Base-by-base conservation (phyloP, 2,329 filamentous ascomycete species). In the Ophiobolus disseminans region DNA sequence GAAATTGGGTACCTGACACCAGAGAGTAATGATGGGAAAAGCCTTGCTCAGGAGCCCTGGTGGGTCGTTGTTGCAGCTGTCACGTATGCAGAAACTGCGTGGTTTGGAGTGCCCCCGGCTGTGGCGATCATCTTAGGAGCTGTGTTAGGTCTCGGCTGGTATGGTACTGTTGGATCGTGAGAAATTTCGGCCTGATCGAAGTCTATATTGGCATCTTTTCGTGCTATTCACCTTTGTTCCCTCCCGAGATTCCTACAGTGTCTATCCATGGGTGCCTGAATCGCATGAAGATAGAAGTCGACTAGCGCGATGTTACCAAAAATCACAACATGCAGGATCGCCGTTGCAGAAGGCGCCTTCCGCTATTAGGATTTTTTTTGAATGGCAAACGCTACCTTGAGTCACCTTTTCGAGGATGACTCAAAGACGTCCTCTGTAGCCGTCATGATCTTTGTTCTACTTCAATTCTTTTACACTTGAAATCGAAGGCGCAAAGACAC, bases 21-120 rank as follows among this genome's bases (percentile, higher is more conserved):
- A 4, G 64, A 75, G 16, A 58, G 58, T 6, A 68, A 55, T 17
- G 50, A 62, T 37, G 74, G 75, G 5, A 65, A 60, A 31, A 71
- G 65, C 48, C 53, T 78, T 43, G 73, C 68, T 1, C 37, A 53
- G 3, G 75, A 78, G 58, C 73, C 75, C 1, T 78, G 71, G 74
- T 78, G 75, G 75, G 74, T 77, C 0, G 75, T 76, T n/a, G 69
- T 77, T 17, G 67, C 73, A 22, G 71, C 73, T 2, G 46, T 75
- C 5, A 70, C 69, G 6, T 78, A 76, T 57, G 72, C 72, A 0
- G 73, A 72, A 23, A 73, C 67, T 23, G 70, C 68, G 21, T 74
- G 73, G 68, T 76, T 76, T 40, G 57, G 59, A n/a, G 49, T 76
- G 2, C 65, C 70, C 9, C 69, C 74, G n/a, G 68, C 74, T 0